These are phyloP conservation scores for Colletotrichum truncatum DNA, from an alignment of 2,329 filamentous ascomycete genomes.

Conservation along the genomic window DNA sequence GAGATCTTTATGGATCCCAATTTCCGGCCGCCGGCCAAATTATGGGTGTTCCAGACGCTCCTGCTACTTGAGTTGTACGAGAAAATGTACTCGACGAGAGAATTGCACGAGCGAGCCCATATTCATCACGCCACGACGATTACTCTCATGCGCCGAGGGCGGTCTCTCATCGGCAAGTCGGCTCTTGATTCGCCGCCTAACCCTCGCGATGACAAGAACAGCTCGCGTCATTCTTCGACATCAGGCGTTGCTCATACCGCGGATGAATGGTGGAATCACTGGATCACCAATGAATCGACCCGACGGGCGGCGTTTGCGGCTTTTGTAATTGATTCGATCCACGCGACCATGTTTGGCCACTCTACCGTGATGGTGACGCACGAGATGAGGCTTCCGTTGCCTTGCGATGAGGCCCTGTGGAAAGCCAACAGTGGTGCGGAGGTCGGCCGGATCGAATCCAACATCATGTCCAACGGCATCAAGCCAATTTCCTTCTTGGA, in stretches of 20 bases:
- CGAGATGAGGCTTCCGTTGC: conserved; percentile 89
- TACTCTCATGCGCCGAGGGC: conserved; percentile 92
- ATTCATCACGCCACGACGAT: conserved; percentile 97
- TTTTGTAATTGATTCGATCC: conserved; percentile 94
- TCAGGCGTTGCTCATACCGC: conserved; percentile 73
- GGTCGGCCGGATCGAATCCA: conserved; percentile 84
- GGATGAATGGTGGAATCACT: conserved; percentile 94
- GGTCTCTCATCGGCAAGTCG: conserved; percentile 87
- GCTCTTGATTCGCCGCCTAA: conserved; percentile 86
- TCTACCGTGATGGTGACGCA: conserved; percentile 97
- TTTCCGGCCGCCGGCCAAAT: conserved; percentile 89
- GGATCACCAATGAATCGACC: conserved; percentile 95
- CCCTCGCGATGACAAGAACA: conserved; percentile 68
- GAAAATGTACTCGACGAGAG: conserved; percentile 95
- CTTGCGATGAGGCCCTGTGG: conserved; percentile 94
- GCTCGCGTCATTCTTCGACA: conserved; percentile 68
- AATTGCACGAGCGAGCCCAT: conserved; percentile 92
- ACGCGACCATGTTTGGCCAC: conserved; percentile 98
- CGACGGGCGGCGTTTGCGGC: conserved; percentile 90
- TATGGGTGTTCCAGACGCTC: conserved; percentile 95
- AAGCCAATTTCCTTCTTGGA: conserved; percentile 90
- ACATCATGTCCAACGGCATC: conserved; percentile 80
- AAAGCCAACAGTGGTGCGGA: conserved; percentile 88
- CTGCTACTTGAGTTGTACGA: conserved; percentile 92
- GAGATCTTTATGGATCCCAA: conserved; percentile 92